Evolutionary conservation across 2,329 filamentous ascomycete genomes (phyloP), one percentile per base, ranked within the genome.

Genomic region (Aspergillus udagawae): DNA sequence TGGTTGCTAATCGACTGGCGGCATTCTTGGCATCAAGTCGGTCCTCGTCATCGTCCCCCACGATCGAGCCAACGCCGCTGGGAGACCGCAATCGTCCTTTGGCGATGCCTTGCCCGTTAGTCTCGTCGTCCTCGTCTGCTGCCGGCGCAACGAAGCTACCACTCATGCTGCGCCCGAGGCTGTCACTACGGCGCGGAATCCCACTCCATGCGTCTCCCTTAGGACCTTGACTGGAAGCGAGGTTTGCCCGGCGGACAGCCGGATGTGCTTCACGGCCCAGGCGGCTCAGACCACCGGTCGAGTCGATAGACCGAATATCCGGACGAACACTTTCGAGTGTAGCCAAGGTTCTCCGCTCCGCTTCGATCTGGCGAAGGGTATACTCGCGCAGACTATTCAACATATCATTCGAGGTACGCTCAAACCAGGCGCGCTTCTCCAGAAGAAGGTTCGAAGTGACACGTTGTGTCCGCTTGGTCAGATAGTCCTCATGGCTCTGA

Each of bases 161-260:
- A 55, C 89, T 91, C 63, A 92, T 82, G 70, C 87, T 92, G 66
- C 92, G 83, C 68, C 84, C 88, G 55, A 91, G 76, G n/a, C 86
- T 87, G 66, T 96, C 91, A 29, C 87, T 86, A 55, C 90, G 84
- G 60, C 94, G 84, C 38, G 92, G 91, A 28, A 97, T 92, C 57
- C 94, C 94, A 67, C 91, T 96, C 94, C 94, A 99, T 17, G 94
- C 89, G 74, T 99, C 94, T n/a, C 94, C 94, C 78, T 96, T 96
- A 51, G 94, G 93, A 0, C 94, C 94, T 76, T 99, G 94, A 67
- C 90, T 94, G 49, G 90, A 90, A 17, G 90, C 90, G 63, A 97
- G 77, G 73, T 86, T 93, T 27, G 87, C 77, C 60, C 93, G 86
- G 54, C 94, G 85, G 29, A 79, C 77, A 4, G 86, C 78, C 2